These are phyloP conservation scores for Terana coerulea DNA, from an alignment of 768 basidiomycete species.

Conservation along the genomic window DNA sequence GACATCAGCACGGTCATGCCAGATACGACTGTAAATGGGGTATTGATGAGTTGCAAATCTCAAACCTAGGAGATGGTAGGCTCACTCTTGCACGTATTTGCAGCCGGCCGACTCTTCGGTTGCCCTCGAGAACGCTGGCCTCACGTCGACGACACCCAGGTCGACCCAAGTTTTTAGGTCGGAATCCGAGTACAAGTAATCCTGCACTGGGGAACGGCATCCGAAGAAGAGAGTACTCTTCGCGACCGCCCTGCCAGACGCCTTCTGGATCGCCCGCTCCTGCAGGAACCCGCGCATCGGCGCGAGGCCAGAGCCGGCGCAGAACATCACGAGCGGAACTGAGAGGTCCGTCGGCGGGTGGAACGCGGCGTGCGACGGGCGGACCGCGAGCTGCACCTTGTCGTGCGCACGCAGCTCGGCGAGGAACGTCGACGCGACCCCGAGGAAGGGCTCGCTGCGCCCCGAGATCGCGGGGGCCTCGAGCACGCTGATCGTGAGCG, in stretches of 20 bases:
- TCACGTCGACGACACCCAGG: conserved; percentile 38
- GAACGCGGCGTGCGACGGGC: conserved; percentile 35
- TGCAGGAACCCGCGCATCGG: conserved; percentile 51
- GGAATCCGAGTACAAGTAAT: conserved; percentile 38
- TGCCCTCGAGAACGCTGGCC: conserved; percentile 34
- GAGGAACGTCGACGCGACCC: conserved; percentile 44
- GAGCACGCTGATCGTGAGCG: conserved; percentile 43
- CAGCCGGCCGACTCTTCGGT: conserved; percentile 9
- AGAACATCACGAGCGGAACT: conserved; percentile 42
- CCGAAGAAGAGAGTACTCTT: conserved; percentile 44
- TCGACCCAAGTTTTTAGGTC: conserved; percentile 41
- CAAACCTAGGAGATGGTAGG: background rate
- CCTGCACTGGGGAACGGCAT: conserved; percentile 37
- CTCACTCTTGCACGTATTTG: conserved; percentile 15
- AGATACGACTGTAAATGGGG: conserved; percentile 35
- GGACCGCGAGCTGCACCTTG: conserved; percentile 37
- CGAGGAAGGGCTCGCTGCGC: conserved; percentile 31
- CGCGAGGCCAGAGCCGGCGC: conserved; percentile 45
- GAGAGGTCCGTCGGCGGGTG: conserved; percentile 38
- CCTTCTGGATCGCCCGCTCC: conserved; percentile 43
- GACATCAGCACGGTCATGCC: conserved; percentile 34
- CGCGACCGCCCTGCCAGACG: conserved; percentile 38
- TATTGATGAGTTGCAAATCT: background rate
- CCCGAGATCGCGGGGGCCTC: conserved; percentile 34
- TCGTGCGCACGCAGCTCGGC: conserved; percentile 34